Percentiles rank a stretch among this genome's conserved stretches.
Evolutionary conservation across 768 basidiomycete species (phyloP).

Genomic region (Amanita rubescens): DNA sequence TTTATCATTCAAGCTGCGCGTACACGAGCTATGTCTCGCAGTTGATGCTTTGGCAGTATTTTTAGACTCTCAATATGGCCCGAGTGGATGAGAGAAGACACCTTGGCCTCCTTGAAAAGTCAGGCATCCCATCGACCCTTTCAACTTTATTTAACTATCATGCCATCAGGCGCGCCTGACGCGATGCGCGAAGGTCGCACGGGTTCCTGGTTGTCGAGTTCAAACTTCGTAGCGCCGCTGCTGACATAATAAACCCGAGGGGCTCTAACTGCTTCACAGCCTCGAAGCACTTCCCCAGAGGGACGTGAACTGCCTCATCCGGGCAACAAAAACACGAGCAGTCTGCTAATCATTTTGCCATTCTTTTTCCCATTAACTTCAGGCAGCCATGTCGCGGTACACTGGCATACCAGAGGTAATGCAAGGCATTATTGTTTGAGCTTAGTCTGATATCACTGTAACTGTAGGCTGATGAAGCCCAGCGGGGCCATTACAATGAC

Average conservation of each 20-base stretch:
- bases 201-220: too few species aligned
- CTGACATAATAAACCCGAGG: constrained; percentile 2
- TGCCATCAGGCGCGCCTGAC: too few species aligned
- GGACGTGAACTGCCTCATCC: neutral
- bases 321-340: neutral
- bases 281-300: neutral
- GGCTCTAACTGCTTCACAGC: constrained; percentile 1
- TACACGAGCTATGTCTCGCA: too few species aligned
- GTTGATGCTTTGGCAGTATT: too few species aligned
- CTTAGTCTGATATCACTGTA: neutral
- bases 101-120: too few species aligned
- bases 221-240: too few species aligned
- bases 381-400: constrained; percentile 1
- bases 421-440: neutral
- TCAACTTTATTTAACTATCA: too few species aligned
- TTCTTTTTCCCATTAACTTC: neutral
- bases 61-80: too few species aligned
- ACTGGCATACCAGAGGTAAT: constrained; percentile 5
- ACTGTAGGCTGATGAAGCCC: constrained; percentile 56
- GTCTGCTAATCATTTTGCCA: neutral
- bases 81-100: too few species aligned
- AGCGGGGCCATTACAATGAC: constrained; percentile 58
- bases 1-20: too few species aligned
- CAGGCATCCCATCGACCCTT: too few species aligned
- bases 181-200: too few species aligned